Evolutionary conservation across 1,139 yeast genomes (phyloP).

Genomic region (Geotrichum cucujoidarum): DNA sequence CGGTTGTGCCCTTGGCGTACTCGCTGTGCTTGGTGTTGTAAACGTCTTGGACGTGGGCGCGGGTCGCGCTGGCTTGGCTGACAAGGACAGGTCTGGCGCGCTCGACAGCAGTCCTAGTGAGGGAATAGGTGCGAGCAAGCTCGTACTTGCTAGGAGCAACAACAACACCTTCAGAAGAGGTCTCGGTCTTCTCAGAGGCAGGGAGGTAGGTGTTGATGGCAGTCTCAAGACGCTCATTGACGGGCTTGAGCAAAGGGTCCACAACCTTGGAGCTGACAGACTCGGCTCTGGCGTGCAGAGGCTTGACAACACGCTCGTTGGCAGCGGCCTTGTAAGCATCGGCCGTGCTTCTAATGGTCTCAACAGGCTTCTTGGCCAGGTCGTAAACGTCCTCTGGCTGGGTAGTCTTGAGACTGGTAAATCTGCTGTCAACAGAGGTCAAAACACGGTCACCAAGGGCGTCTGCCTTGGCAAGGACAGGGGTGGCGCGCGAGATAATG

Average conservation of each 20-base stretch:
- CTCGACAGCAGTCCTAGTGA: conserved; percentile 33
- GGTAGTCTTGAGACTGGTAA: conserved; percentile 36
- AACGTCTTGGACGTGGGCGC: conserved; percentile 28
- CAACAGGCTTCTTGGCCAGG: conserved; percentile 34
- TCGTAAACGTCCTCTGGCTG: conserved; percentile 36
- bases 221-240: conserved; percentile 51
- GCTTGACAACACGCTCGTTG: conserved; percentile 32
- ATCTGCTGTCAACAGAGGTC: conserved; percentile 33
- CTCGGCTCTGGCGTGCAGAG: conserved; percentile 32
- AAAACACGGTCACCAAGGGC: conserved; percentile 36
- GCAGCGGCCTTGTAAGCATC: conserved; percentile 32
- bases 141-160: conserved; percentile 37
- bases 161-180: conserved; percentile 31
- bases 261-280: conserved; percentile 34
- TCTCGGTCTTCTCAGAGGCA: conserved; percentile 25
- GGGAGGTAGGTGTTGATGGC: conserved; percentile 47
- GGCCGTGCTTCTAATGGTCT: conserved; percentile 30
- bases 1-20: conserved; percentile 23
- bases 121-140: conserved; percentile 32
- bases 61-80: conserved; percentile 29
- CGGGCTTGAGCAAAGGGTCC: conserved; percentile 60
- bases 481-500: conserved; percentile 33
- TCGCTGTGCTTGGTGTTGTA: conserved; percentile 30
- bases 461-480: conserved; percentile 35
- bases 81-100: conserved; percentile 35